Base-by-base conservation (phyloP, 2,329 filamentous ascomycete species). In the Xylariaceae sp. region DNA sequence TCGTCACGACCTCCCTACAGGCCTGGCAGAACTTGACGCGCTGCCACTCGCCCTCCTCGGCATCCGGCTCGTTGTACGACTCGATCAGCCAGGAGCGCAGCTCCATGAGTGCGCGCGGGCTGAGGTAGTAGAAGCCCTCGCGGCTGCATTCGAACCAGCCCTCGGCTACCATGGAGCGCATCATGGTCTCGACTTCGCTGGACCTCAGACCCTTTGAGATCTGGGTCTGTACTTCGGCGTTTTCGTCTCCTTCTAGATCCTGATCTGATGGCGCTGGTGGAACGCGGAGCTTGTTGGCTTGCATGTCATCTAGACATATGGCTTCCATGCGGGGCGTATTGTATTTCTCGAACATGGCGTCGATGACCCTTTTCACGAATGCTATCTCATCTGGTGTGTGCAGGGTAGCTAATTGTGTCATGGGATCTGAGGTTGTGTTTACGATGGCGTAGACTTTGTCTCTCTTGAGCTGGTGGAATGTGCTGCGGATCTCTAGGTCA, bases 311-410 rank as follows among this genome's bases (percentile, higher is more conserved):
- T 3, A 97, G 73, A 3, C 89, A 90, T 80, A 96, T 85, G 22
- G 90, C 80, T 69, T 99, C 92, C 62, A 84, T 82, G n/a, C 82
- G 76, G 9, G 75, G 77, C 0, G 85, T 89, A 64, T 97, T 97
- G 72, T 90, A 84, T 17, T 82, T 86, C 56, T 95, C 89, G 65
- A 97, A 99, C 81, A 99, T 95, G 59, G 81, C 83, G 66, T 96
- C 91, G 1, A 99, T 79, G 3, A 96, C 68, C 9, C 94, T 79
- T 69, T 95, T 94, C 47, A 97, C 81, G 66, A 90, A 99, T 0
- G 87, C 83, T 31, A 97, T 88, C 71, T 97, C 91, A 58, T 96
- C 90, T 0, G 89, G 74, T 7, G 77, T 80, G 64, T 87, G 88
- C 0, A 81, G 83, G 0, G 94, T 97, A 2, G 91, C 90, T 36